Base-by-base conservation (phyloP, 2,329 filamentous ascomycete species). In the Colletotrichum sp. region DNA sequence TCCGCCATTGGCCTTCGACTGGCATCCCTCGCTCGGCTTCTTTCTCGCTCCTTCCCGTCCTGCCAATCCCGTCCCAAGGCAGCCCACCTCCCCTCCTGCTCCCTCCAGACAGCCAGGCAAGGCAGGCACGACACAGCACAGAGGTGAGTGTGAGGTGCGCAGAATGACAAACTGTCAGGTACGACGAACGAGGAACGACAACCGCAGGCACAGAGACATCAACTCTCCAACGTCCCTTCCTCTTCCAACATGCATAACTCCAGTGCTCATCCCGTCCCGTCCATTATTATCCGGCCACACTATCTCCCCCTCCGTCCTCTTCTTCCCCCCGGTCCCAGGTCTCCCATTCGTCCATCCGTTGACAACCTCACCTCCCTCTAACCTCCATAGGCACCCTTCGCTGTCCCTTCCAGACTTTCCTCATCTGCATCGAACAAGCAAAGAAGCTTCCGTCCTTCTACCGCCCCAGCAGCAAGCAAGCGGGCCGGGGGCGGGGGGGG, bases 1-100 rank as follows among this genome's bases (percentile, higher is more conserved):
- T 66, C 63, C 64, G 13, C 16, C 9, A 59, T 26, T 59, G 44
- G 44, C 10, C 44, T n/a, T 52, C 44, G 44, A 36, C 30, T 63
- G 59, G 30, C 28, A 32, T 15, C 16, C 21, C 32, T 62, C 59
- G 16, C 15, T 62, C 30, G 26, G 59, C 26, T 32, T 62, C 59
- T 32, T 16, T 30, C 39, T 76, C 70, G 59, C 34, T 73, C 64
- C 70, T 73, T 73, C 64, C 69, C 44, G 64, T 32, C 26, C 26
- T 57, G 36, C 57, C 32, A 34, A 52, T 57, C 65, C 66, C 26
- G 44, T 52, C 44, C 44, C 6, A 52, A 21, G 44, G 44, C n/a
- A 73, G 62, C 28, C 52, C 34, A 49, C 24, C 63, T 44, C 36
- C 63, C 16, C 26, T 24, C 62, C 62, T 60, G 13, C 44, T 52